Conservation (phyloP, 805 yeast genomes). For the Limtongia smithiae region DNA sequence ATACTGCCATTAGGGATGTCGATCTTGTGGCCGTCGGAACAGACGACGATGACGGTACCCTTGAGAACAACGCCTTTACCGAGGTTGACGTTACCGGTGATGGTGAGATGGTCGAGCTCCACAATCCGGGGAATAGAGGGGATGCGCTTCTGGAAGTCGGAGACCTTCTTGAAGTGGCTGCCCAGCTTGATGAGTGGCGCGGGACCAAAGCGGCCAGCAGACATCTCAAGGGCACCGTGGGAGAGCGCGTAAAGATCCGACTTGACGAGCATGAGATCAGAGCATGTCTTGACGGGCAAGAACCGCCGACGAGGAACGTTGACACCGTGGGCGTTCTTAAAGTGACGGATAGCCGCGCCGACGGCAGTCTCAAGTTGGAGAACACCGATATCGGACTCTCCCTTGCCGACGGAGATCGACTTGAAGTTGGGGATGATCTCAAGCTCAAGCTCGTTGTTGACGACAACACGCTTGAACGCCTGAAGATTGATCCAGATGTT, state of each 20-base stretch:
- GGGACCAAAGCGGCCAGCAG: conserved; percentile 80
- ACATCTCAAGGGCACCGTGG: conserved; percentile 85
- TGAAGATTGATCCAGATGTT: conserved; percentile 95
- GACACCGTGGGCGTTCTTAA: conserved; percentile 92
- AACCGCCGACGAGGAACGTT: conserved; percentile 97
- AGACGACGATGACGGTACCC: conserved; percentile 96
- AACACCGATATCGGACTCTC: conserved; percentile 52
- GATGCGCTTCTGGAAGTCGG: conserved; percentile 82
- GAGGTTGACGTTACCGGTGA: conserved; percentile 90
- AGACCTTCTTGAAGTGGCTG: conserved; percentile 92
- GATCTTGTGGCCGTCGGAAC: conserved; percentile 93
- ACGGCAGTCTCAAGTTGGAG: conserved; percentile 97
- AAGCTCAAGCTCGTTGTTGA: conserved; percentile 71
- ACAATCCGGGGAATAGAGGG: conserved; percentile 94
- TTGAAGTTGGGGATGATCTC: conserved; percentile 96
- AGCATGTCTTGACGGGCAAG: conserved; percentile 96
- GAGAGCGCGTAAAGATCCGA: conserved; percentile 87
- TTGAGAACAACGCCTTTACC: conserved; percentile 88
- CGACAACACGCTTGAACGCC: conserved; percentile 90
- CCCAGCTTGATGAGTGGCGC: conserved; percentile 95
- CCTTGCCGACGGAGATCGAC: conserved; percentile 54
- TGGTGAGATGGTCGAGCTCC: conserved; percentile 94
- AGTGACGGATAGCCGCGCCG: conserved; percentile 98
- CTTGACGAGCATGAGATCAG: conserved; percentile 89
- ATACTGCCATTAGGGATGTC: conserved; percentile 96